These are phyloP conservation scores for Phaseolus lunatus DNA, from an alignment of 306 rosid species.

Conservation along the genomic window DNA sequence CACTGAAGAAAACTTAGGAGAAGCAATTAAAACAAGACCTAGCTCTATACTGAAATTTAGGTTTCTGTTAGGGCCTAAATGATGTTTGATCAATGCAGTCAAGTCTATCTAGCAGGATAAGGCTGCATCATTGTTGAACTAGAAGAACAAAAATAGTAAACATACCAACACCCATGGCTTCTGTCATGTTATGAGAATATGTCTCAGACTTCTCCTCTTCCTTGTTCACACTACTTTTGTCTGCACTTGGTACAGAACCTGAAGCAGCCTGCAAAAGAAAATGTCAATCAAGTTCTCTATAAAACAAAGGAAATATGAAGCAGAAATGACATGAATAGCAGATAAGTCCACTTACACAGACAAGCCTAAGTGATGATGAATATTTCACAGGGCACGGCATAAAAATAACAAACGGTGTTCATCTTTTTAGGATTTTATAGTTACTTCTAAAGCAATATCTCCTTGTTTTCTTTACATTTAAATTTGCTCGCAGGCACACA, in stretches of 20 bases:
- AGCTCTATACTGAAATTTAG: not conserved
- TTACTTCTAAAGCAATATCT: not conserved
- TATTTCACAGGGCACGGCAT: constrained; percentile 3
- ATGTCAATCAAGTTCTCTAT: constrained; percentile 23
- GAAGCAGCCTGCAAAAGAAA: constrained; percentile 67
- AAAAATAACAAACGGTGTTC: not conserved
- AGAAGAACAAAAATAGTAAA: constrained; percentile 38
- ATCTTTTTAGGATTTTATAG: constrained; percentile 10
- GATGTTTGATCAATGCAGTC: constrained; percentile 4
- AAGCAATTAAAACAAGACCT: not conserved
- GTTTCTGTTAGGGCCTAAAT: not conserved
- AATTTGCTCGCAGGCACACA: not conserved
- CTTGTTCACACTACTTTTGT: constrained; percentile 54
- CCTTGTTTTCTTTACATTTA: constrained; percentile 26
- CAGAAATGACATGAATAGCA: not conserved
- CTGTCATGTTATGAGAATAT: constrained; percentile 83
- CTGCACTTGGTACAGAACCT: constrained; percentile 73
- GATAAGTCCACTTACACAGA: not conserved
- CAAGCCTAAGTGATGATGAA: constrained; percentile 14
- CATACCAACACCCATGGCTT: constrained; percentile 99
- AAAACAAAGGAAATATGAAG: constrained; percentile 23
- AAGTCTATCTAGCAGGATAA: not conserved
- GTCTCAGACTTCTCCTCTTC: constrained; percentile 79
- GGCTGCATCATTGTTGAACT: constrained; percentile 15
- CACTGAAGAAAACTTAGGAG: constrained; percentile 19